phyloP scores from a whole-genome alignment of 306 rosid genomes.

The Prunus persica region DNA sequence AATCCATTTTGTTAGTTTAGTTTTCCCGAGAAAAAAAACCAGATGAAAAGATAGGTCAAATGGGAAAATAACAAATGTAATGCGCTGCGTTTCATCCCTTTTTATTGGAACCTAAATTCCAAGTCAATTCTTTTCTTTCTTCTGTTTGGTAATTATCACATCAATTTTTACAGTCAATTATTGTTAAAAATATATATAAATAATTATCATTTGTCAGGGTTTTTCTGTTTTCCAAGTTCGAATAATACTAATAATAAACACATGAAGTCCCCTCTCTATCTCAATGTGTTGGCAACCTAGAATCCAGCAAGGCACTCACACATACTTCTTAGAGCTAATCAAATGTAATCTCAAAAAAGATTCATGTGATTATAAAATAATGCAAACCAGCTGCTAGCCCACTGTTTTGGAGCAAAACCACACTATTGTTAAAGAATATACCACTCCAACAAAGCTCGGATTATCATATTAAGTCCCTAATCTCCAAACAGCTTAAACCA shows the following conservation, averaged over 20 bases:
- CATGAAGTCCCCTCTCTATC: no score
- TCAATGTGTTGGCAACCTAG: neutral
- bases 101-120: neutral
- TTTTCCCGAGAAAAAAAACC: neutral
- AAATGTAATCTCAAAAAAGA: neutral
- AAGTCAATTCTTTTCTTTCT: neutral
- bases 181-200: neutral
- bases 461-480: conserved; percentile 18
- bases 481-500: neutral
- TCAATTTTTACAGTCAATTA: neutral
- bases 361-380: neutral
- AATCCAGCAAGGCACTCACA: neutral
- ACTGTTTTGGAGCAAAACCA: conserved; percentile 49
- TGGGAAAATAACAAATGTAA: neutral
- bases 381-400: conserved; percentile 30
- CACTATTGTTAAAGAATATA: neutral
- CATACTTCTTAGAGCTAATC: neutral
- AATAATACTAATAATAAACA: neutral
- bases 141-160: neutral
- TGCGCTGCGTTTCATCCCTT: neutral
- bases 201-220: neutral
- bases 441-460: conserved; percentile 23
- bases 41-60: neutral
- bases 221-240: neutral
- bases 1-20: neutral